Evolutionary conservation across 345 rosid species (phyloP), one percentile per base, ranked within the genome.

Genomic region (Salix viminalis): DNA sequence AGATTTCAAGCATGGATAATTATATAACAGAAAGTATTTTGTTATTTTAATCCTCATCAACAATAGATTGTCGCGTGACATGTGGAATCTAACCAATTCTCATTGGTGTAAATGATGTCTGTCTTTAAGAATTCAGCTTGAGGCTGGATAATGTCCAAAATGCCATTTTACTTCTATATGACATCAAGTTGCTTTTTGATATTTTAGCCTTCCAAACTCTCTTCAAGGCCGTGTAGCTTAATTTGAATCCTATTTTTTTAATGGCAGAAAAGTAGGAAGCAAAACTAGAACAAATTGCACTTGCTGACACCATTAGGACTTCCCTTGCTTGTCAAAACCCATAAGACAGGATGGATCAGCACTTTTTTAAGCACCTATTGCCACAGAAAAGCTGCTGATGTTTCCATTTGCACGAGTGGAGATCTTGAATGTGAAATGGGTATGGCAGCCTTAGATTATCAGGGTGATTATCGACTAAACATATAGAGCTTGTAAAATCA

Each of bases 371-470:
- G 23, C 36, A 65, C 36, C 75, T 32, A 32, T 32, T 32, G 34
- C 34, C 34, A 32, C 34, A 32, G 34, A 32, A 32, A 32, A 32
- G 34, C 5, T 32, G 34, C 34, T 32, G 34, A 32, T 32, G 34
- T 32, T 32, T 32, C 34, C 81, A 78, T 80, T 74, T 70, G 52
- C 61, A 67, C n/a, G 70, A 61, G 79, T 78, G 78, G 75, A 77
- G 61, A 15, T 79, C 62, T 5, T 81, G 79, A 71, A 30, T 54
- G 65, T 70, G 78, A 77, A 76, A 79, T 73, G 81, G 41, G 74
- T 65, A 46, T 72, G 41, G 80, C 85, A 83, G 84, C 88, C 80
- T 86, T 84, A 62, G n/a, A 30, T 62, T 19, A 61, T 46, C 23
- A 50, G 30, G 39, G 44, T 73, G 32, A 42, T 50, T 60, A 30